Evolutionary conservation across 257 asterid species (phyloP), one percentile per base, ranked within the genome.

Genomic region (Penstemon barbatus): DNA sequence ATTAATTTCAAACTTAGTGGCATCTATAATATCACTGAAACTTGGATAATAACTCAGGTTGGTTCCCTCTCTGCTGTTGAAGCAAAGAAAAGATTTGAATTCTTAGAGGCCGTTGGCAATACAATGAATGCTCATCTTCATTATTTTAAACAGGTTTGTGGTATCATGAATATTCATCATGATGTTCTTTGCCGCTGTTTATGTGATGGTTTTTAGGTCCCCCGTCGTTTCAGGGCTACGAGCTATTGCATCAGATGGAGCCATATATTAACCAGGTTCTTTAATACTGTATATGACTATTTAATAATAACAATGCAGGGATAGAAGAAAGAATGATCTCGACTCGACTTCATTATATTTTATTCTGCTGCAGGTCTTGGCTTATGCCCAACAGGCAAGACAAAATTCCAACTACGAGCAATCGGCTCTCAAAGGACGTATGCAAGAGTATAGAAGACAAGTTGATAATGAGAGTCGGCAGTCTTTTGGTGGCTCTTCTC

Each of bases 241-340:
- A 93, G 84, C 85, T 93, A 43, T 75, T 93, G 84, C 90, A 81
- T 75, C 97, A 86, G 79, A 90, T 93, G 98, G 97, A 93, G 78
- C 98, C 98, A 57, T 86, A 78, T 76, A 86, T 93, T 68, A 88
- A 83, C 69, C 97, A 93, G 97, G 98, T 92, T 61, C 12, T 50
- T 56, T 71, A 43, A 38, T 63, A 41, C 36, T 39, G 40, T 74
- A 5, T 36, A 7, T 53, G 49, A 8, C 59, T 74, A 25, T 25
- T 25, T 25, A 1, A 25, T 25, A 25, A 25, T 25, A 25, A 25
- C 33, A 25, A 25, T 25, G 33, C 33, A 25, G 2, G 33, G 33
- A 25, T 25, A 25, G 2, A 25, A 25, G 33, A 25, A 25, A 25
- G 2, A 25, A 25, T 25, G 33, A 25, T 25, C 1, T 25, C 33